Evolutionary conservation across 2,329 filamentous ascomycete species (phyloP).

Genomic region (Leptosphaerulina australis): DNA sequence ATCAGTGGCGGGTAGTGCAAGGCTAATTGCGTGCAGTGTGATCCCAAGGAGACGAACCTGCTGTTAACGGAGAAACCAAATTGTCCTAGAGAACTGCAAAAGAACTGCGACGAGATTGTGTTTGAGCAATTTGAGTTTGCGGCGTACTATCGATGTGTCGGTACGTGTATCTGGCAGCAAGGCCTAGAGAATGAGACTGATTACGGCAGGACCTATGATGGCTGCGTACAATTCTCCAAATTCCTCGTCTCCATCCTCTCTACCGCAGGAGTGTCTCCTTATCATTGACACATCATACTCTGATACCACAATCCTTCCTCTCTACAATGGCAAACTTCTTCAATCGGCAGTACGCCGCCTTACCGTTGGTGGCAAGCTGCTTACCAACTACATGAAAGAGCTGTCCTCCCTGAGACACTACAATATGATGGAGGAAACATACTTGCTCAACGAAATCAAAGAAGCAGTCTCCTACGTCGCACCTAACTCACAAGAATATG

Average conservation of each 20-base stretch:
- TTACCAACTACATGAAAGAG: slow-evolving; percentile 92
- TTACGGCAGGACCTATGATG: slow-evolving; percentile 66
- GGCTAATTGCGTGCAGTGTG: slow-evolving; percentile 57
- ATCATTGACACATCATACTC: slow-evolving; percentile 93
- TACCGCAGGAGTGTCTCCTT: slow-evolving; percentile 80
- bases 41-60: slow-evolving; percentile 81
- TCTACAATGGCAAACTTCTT: slow-evolving; percentile 79
- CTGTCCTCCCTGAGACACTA: slow-evolving; percentile 89
- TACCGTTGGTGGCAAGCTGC: slow-evolving; percentile 87
- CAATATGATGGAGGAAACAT: slow-evolving; percentile 91
- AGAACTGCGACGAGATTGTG: slow-evolving; percentile 92
- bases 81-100: slow-evolving; percentile 77
- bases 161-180: slow-evolving; percentile 46
- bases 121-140: slow-evolving; percentile 97
- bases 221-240: slow-evolving; percentile 73
- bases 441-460: slow-evolving; percentile 96
- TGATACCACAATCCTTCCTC: slow-evolving; percentile 85
- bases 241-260: slow-evolving; percentile 52
- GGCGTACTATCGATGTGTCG: slow-evolving; percentile 78
- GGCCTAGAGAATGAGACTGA: neutral
- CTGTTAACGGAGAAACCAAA: slow-evolving; percentile 87
- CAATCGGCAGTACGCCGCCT: slow-evolving; percentile 83
- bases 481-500: slow-evolving; percentile 65
- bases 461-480: slow-evolving; percentile 86
- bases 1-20: neutral